Evolutionary conservation across 2,329 filamentous ascomycete species (phyloP).

Genomic region (Coniosporium tulheliwenetii): DNA sequence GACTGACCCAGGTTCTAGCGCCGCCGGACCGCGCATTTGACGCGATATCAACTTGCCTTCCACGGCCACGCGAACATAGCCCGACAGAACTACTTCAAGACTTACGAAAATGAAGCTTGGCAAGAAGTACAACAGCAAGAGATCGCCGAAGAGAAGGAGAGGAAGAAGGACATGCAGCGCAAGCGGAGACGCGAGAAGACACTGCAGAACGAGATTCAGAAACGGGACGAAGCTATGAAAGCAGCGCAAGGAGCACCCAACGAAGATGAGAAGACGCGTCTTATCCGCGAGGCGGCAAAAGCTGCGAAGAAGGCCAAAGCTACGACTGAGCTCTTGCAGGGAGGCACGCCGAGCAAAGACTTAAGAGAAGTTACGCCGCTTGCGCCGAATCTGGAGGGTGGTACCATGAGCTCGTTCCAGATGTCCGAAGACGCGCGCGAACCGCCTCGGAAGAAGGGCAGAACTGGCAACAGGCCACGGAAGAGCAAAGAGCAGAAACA

Average conservation of each 20-base stretch:
- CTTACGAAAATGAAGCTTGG: slow-evolving; percentile 67
- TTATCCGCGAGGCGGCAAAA: slow-evolving; percentile 72
- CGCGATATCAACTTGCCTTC: slow-evolving; percentile 44
- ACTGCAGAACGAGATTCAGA: slow-evolving; percentile 72
- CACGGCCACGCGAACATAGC: slow-evolving; percentile 53
- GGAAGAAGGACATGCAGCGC: slow-evolving; percentile 99
- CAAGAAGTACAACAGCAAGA: slow-evolving; percentile 82
- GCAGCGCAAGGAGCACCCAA: slow-evolving; percentile 67
- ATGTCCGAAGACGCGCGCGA: slow-evolving; percentile 38
- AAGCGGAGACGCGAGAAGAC: slow-evolving; percentile 92
- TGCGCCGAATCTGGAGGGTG: slow-evolving; percentile 70
- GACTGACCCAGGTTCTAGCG: slow-evolving; percentile 28
- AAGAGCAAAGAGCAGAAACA: slow-evolving; percentile 70
- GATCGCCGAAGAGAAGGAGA: slow-evolving; percentile 87
- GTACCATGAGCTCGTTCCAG: slow-evolving; percentile 72
- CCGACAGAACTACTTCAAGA: slow-evolving; percentile 58
- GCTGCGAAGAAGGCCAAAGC: slow-evolving; percentile 86
- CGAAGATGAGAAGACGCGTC: slow-evolving; percentile 65
- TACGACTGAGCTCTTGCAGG: slow-evolving; percentile 74
- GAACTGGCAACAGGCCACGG: slow-evolving; percentile 54
- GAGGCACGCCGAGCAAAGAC: slow-evolving; percentile 61
- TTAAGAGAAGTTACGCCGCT: slow-evolving; percentile 54
- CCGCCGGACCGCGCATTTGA: slow-evolving; percentile 38
- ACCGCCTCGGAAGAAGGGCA: slow-evolving; percentile 34
- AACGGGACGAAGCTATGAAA: slow-evolving; percentile 64